Base-by-base conservation (phyloP, 2,329 filamentous ascomycete species). In the Stromatinia cepivora region DNA sequence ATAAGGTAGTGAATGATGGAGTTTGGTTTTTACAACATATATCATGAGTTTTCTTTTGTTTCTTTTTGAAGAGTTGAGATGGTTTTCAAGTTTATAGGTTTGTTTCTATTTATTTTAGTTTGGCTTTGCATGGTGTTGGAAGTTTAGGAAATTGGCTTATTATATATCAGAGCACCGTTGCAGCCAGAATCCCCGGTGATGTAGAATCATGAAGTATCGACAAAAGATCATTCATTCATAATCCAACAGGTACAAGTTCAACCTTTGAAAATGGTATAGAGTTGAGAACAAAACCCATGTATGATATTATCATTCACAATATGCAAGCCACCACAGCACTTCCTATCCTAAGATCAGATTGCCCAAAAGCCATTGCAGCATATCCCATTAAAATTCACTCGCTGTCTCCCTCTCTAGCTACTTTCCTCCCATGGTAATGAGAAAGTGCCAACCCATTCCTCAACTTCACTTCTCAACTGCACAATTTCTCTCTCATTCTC, bases 371-470 rank as follows among this genome's bases (percentile, higher is more conserved):
- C 39, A 63, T 52, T 46, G 20, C 25, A 34, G 42, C 28, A 25
- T 39, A 52, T 52, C 61, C 46, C 61, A 63, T 63, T 52, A 52
- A 31, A 63, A 59, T 28, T 52, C 48, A 39, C 25, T 39, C n/a
- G 22, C n/a, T 5, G 11, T 36, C 5, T 13, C 2, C 25, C 46
- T 20, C 22, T 56, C 20, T 56, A 68, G 54, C 34, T 68, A 56
- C 61, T 72, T 25, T 66, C 68, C 68, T 86, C 84, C 90, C 90
- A 92, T 15, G 90, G 90, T 73, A 92, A 80, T 4, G 88, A 85
- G 77, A 92, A 92, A 1, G 89, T 92, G 65, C 89, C 87, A 15
- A 92, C 90, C 90, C 91, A 93, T 75, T 91, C 88, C 74, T 88
- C 87, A n/a, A 93, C 90, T 81, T 93, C 90, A 73, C 87, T 87